Percentiles rank a stretch among this genome's conserved stretches.
Evolutionary conservation across 2,329 filamentous ascomycete species (phyloP).

Genomic region (Cordyceps cicadae): DNA sequence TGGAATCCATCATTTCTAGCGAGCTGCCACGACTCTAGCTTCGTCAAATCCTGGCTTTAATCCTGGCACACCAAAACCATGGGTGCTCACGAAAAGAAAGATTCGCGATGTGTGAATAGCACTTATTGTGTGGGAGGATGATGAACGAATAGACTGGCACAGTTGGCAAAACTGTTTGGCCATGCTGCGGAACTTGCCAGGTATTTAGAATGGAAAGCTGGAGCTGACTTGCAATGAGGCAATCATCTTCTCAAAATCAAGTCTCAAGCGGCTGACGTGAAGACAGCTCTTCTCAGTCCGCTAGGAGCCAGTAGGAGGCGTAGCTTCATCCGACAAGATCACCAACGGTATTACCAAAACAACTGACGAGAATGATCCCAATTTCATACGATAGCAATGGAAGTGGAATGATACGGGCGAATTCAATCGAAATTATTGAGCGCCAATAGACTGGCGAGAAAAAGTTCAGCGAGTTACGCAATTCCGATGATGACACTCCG

Average conservation of each 20-base stretch:
- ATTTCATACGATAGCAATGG: background rate
- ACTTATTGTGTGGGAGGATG: background rate
- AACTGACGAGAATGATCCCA: background rate
- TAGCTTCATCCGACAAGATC: background rate
- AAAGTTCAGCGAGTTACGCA: background rate
- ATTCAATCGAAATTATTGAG: background rate
- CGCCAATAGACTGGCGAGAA: too few species aligned
- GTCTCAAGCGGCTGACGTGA: constrained; percentile 16
- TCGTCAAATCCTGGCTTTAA: background rate
- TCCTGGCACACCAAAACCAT: background rate
- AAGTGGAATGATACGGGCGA: background rate
- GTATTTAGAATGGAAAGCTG: background rate
- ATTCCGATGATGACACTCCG: background rate
- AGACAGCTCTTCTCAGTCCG: constrained; percentile 20
- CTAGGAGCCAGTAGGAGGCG: constrained; percentile 18
- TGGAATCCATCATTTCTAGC: background rate
- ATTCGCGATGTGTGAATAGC: background rate
- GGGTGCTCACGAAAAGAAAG: background rate
- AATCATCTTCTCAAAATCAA: constrained; percentile 17
- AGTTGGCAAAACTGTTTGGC: background rate
- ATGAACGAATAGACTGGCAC: background rate
- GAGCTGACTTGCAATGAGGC: background rate
- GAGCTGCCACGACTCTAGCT: background rate
- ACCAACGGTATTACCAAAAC: background rate
- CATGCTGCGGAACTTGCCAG: background rate